phyloP scores from a whole-genome alignment of 768 basidiomycete species.

The Hericium rajendrae region DNA sequence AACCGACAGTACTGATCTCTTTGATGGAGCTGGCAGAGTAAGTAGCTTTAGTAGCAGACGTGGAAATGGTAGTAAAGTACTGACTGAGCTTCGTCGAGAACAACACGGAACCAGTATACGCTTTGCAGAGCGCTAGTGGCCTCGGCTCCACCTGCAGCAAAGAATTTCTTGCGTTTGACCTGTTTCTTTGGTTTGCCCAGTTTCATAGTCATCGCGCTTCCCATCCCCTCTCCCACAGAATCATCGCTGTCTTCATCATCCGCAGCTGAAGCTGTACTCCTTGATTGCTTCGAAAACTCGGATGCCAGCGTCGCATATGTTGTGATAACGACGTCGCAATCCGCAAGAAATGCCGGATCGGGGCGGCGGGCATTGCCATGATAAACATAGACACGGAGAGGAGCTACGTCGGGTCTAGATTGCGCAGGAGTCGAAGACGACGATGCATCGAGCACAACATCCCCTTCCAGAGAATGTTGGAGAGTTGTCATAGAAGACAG shows the following conservation, averaged over 20 bases:
- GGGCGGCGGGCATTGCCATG: conserved; percentile 85
- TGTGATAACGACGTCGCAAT: conserved; percentile 96
- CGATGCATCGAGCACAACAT: conserved; percentile 1
- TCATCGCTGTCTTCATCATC: conserved; percentile 56
- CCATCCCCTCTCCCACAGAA: conserved; percentile 56
- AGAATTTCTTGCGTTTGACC: conserved; percentile 32
- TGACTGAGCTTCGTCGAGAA: conserved; percentile 92
- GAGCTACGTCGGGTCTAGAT: conserved; percentile 11
- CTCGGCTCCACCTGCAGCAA: conserved; percentile 34
- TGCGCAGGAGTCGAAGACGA: not conserved
- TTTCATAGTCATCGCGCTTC: conserved; percentile 21
- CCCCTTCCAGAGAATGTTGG: not conserved
- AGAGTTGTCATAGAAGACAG: not conserved
- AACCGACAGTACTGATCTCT: conserved; percentile 88
- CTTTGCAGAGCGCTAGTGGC: conserved; percentile 79
- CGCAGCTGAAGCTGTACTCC: conserved; percentile 47
- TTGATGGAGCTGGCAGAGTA: conserved; percentile 73
- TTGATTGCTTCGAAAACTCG: conserved; percentile 85
- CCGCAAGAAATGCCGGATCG: conserved; percentile 79
- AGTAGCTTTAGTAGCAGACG: conserved; percentile 1
- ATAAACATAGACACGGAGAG: conserved; percentile 87
- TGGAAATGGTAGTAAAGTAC: conserved; percentile 23
- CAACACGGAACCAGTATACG: conserved; percentile 93
- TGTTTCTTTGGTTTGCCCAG: conserved; percentile 59
- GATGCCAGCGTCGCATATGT: conserved; percentile 94